These are phyloP conservation scores for Zygotorulaspora mrakii DNA, from an alignment of 1,139 yeast genomes.

Conservation along the genomic window DNA sequence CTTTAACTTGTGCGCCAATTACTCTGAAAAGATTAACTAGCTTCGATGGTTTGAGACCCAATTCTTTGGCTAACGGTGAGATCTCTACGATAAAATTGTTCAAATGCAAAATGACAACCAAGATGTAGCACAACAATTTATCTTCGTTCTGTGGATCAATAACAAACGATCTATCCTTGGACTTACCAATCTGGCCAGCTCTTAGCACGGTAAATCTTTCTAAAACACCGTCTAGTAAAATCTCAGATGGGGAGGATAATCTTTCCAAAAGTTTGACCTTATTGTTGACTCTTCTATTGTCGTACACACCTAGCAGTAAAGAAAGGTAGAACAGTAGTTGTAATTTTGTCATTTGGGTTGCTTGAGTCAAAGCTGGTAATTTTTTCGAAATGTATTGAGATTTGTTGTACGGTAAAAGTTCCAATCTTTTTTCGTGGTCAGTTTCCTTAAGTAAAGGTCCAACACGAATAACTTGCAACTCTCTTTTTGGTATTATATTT, in stretches of 20 bases:
- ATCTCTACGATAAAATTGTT: constrained; percentile 73
- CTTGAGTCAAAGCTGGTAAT: constrained; percentile 42
- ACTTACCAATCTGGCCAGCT: constrained; percentile 64
- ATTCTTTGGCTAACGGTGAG: constrained; percentile 78
- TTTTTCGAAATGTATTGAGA: constrained; percentile 54
- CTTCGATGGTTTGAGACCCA: constrained; percentile 76
- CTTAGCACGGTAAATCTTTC: constrained; percentile 64
- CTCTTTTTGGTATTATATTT: constrained; percentile 65
- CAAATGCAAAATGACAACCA: constrained; percentile 69
- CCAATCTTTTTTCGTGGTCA: constrained; percentile 48
- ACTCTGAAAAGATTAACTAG: constrained; percentile 67
- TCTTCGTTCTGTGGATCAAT: constrained; percentile 88
- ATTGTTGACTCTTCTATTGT: constrained; percentile 59
- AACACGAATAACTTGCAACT: constrained; percentile 62
- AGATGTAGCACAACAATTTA: constrained; percentile 72
- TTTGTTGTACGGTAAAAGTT: constrained; percentile 57
- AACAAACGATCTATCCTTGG: constrained; percentile 66
- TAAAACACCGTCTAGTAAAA: constrained; percentile 67
- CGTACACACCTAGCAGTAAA: constrained; percentile 72
- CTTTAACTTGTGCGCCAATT: constrained; percentile 76
- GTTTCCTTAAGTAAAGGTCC: constrained; percentile 50
- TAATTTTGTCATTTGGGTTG: constrained; percentile 53
- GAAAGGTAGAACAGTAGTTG: constrained; percentile 77
- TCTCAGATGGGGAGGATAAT: constrained; percentile 67
- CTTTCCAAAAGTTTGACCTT: constrained; percentile 60